phyloP scores from a whole-genome alignment of 768 basidiomycete genomes.

The Tremella fuciformis region DNA sequence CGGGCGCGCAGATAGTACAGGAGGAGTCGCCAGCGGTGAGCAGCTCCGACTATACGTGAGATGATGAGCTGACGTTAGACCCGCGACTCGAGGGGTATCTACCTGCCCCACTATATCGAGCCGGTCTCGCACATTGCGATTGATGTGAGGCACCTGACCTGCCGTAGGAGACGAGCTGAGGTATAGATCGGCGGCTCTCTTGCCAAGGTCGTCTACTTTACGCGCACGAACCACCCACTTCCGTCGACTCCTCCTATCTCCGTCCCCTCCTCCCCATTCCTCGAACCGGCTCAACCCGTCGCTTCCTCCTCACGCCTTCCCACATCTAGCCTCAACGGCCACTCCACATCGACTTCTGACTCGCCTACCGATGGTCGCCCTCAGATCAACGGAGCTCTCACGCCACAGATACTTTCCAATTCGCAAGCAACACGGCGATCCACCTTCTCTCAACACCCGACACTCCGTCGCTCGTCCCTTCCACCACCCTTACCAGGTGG shows the following conservation, averaged over 20 bases:
- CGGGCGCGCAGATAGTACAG: slow-evolving; percentile 85
- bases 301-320: slow-evolving; percentile 13
- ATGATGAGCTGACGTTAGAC: slow-evolving; percentile 31
- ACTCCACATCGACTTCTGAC: slow-evolving; percentile 6
- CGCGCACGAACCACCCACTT: slow-evolving; percentile 65
- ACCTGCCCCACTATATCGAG: slow-evolving; percentile 95
- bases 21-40: slow-evolving; percentile 92
- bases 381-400: slow-evolving; percentile 47
- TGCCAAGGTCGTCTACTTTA: slow-evolving; percentile 98
- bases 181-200: slow-evolving; percentile 89
- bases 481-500: slow-evolving; percentile 89
- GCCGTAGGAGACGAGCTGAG: slow-evolving; percentile 7
- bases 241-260: slow-evolving; percentile 33
- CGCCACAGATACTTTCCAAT: slow-evolving; percentile 28
- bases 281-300: slow-evolving; percentile 31
- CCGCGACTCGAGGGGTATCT: slow-evolving; percentile 89
- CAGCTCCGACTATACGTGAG: neutral
- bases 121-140: slow-evolving; percentile 96
- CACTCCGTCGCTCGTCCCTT: slow-evolving; percentile 66
- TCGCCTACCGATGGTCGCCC: slow-evolving; percentile 22
- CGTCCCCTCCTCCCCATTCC: slow-evolving; percentile 31
- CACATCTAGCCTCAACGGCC: neutral
- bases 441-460: slow-evolving; percentile 55
- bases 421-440: slow-evolving; percentile 1
- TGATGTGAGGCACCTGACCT: slow-evolving; percentile 64